phyloP scores from a whole-genome alignment of 768 basidiomycete genomes.

The Antrodiella citrinella region DNA sequence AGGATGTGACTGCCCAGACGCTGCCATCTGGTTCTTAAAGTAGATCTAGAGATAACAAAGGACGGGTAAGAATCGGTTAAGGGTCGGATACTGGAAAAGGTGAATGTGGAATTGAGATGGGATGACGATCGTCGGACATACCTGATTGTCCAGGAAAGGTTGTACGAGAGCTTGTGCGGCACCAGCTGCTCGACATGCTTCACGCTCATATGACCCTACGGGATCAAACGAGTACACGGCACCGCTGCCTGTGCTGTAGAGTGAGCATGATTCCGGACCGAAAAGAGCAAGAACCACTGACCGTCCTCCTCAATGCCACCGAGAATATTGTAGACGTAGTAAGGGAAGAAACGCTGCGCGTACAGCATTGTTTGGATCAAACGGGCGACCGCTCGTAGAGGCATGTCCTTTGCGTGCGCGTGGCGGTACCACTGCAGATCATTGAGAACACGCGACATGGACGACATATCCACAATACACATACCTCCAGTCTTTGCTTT shows the following conservation, averaged over 20 bases:
- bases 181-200: conserved; percentile 93
- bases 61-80: conserved; percentile 39
- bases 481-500: conserved; percentile 88
- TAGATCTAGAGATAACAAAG: conserved; percentile 60
- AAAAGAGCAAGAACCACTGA: conserved; percentile 27
- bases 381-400: conserved; percentile 93
- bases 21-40: conserved; percentile 89
- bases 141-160: conserved; percentile 98
- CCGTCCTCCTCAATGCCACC: conserved; percentile 96
- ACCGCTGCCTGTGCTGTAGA: conserved; percentile 59
- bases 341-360: conserved; percentile 93
- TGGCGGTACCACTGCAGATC: conserved; percentile 85
- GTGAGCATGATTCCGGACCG: conserved; percentile 10
- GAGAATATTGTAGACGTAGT: conserved; percentile 95
- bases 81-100: conserved; percentile 26
- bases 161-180: conserved; percentile 92
- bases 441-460: not conserved
- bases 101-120: not conserved
- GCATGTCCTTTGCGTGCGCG: conserved; percentile 95
- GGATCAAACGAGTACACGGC: conserved; percentile 99
- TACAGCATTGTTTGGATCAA: conserved; percentile 99
- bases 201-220: conserved; percentile 95
- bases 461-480: conserved; percentile 18
- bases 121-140: conserved; percentile 31
- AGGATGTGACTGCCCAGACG: conserved; percentile 67